A percentile compares a stretch with the other conserved stretches of the same genome.
These are phyloP conservation scores for Cryptosporidium muris DNA, from an alignment of 169 alveolate genomes.

Conservation along the genomic window DNA sequence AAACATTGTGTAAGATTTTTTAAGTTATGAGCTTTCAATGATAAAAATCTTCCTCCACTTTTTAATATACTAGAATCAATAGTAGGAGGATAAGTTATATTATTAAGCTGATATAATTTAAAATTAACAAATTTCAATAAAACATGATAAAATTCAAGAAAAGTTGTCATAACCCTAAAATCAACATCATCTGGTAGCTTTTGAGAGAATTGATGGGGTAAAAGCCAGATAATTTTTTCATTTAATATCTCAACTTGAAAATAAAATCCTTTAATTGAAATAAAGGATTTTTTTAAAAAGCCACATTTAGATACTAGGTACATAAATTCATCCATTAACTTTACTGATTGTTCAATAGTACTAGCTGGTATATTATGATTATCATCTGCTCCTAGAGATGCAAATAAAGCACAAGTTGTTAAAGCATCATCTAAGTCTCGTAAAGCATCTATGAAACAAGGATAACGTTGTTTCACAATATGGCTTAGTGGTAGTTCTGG, in stretches of 20 bases:
- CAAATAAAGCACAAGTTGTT: slow-evolving; percentile 92
- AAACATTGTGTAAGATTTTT: slow-evolving; percentile 76
- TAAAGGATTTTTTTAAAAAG: slow-evolving; percentile 82
- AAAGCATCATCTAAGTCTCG: slow-evolving; percentile 98
- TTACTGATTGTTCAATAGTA: slow-evolving; percentile 77
- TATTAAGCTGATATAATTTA: slow-evolving; percentile 88
- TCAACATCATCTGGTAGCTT: slow-evolving; percentile 94
- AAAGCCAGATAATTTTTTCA: slow-evolving; percentile 94
- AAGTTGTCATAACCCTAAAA: slow-evolving; percentile 92
- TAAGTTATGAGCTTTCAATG: slow-evolving; percentile 35
- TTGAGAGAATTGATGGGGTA: slow-evolving; percentile 97
- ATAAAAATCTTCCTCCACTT: slow-evolving; percentile 50
- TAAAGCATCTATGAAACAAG: slow-evolving; percentile 94
- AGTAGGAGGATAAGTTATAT: slow-evolving; percentile 84
- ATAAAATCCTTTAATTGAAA: slow-evolving; percentile 97
- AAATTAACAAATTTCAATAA: slow-evolving; percentile 89
- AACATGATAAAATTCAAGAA: slow-evolving; percentile 91
- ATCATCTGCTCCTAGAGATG: slow-evolving; percentile 81
- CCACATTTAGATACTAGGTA: slow-evolving; percentile 79
- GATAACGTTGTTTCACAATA: slow-evolving; percentile 95
- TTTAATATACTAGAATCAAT: slow-evolving; percentile 11
- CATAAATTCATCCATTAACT: slow-evolving; percentile 86
- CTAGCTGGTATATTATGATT: slow-evolving; percentile 81
- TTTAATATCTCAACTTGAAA: slow-evolving; percentile 95
- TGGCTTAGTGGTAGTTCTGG: slow-evolving; percentile 93